Conservation (phyloP, 345 rosid genomes). For the Rhizophora mangle region DNA sequence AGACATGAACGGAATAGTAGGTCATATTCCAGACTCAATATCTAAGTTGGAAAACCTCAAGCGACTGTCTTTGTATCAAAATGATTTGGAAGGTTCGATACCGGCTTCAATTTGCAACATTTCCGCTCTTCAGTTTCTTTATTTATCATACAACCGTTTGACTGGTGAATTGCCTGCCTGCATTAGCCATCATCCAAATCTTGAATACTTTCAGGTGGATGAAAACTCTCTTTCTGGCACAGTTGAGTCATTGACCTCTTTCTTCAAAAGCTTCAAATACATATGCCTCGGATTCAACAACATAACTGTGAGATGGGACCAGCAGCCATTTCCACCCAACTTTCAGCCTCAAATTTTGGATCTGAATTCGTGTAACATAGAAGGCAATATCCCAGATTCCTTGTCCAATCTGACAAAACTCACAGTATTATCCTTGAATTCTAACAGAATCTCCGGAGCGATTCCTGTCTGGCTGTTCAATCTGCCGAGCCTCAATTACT, state of each 20-base stretch:
- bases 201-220: background rate
- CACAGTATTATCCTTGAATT: background rate
- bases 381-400: slow-evolving; percentile 5
- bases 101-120: slow-evolving; percentile 15
- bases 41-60: slow-evolving; percentile 21
- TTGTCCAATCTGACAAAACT: slow-evolving; percentile 7
- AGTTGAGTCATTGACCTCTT: slow-evolving; percentile 5
- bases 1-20: slow-evolving; percentile 6
- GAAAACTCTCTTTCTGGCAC: slow-evolving; percentile 4
- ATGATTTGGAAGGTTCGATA: slow-evolving; percentile 16
- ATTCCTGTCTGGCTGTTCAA: slow-evolving; percentile 14
- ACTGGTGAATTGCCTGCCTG: slow-evolving; percentile 23
- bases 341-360: slow-evolving; percentile 11
- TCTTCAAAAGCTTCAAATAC: background rate
- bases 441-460: slow-evolving; percentile 8
- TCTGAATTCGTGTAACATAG: slow-evolving; percentile 11
- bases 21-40: slow-evolving; percentile 15
- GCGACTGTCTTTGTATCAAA: slow-evolving; percentile 12
- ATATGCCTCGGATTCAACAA: background rate
- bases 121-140: slow-evolving; percentile 7
- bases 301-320: background rate
- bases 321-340: background rate
- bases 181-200: slow-evolving; percentile 12
- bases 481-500: slow-evolving; percentile 1
- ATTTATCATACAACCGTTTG: background rate